These are phyloP conservation scores for Podosphaera aphanis DNA, from an alignment of 2,329 filamentous ascomycete genomes.

Conservation along the genomic window DNA sequence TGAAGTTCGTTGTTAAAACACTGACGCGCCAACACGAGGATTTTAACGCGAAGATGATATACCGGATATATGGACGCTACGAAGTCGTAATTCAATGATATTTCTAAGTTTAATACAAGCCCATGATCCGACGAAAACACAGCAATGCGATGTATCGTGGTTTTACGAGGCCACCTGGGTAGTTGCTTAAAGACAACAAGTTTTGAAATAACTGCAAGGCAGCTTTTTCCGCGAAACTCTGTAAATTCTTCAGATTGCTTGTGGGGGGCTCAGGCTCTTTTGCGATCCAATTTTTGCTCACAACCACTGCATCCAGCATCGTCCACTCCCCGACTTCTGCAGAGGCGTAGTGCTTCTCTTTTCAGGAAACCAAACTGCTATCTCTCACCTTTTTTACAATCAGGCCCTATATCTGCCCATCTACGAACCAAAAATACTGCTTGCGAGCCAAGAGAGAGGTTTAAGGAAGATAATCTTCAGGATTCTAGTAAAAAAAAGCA, in stretches of 20 bases:
- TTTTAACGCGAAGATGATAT: slow-evolving; percentile 11
- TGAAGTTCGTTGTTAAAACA: no score
- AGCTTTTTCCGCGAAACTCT: slow-evolving; percentile 5
- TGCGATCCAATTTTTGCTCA: slow-evolving; percentile 6
- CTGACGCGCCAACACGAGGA: slow-evolving; percentile 1
- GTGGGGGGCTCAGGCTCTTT: slow-evolving; percentile 1
- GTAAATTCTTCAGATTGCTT: slow-evolving; percentile 4
- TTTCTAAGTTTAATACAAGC: slow-evolving; percentile 7
- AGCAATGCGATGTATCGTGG: slow-evolving; percentile 12
- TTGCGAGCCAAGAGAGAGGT: slow-evolving; percentile 6
- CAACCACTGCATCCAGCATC: slow-evolving; percentile 2
- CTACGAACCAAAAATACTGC: slow-evolving; percentile 13
- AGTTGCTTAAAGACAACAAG: slow-evolving; percentile 9
- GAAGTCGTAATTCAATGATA: slow-evolving; percentile 11
- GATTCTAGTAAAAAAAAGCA: slow-evolving; percentile 17
- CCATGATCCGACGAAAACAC: slow-evolving; percentile 2
- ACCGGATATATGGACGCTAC: slow-evolving; percentile 7
- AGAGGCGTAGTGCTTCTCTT: background rate
- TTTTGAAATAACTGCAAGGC: slow-evolving; percentile 9
- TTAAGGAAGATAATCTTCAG: slow-evolving; percentile 12
- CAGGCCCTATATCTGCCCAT: slow-evolving; percentile 13
- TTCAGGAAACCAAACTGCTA: background rate
- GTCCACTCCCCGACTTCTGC: background rate
- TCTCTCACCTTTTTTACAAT: slow-evolving; percentile 4
- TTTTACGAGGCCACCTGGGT: slow-evolving; percentile 4